Conservation (phyloP, 768 basidiomycete species). For the Naganishia vishniacii region DNA sequence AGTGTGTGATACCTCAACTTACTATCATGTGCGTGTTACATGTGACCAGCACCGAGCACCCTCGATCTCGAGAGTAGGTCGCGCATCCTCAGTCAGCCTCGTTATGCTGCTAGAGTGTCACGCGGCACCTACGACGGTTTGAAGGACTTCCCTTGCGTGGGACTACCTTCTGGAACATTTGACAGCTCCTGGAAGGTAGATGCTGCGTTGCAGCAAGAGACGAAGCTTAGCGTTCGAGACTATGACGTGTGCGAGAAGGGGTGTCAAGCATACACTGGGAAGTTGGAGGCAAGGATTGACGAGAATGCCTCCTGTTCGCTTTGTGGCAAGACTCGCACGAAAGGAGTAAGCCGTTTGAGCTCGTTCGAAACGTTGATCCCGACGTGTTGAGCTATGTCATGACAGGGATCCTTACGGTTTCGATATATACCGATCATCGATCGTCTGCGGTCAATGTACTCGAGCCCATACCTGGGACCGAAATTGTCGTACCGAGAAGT, state of each 20-base stretch:
- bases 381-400: not conserved
- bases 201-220: not conserved
- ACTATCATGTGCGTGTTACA: no score
- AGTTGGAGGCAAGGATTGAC: not conserved
- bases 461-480: not conserved
- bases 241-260: not conserved
- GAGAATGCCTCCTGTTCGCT: not conserved
- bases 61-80: no score
- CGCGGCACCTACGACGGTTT: not conserved
- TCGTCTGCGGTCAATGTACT: not conserved
- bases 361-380: not conserved
- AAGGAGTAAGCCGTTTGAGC: not conserved
- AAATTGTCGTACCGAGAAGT: not conserved
- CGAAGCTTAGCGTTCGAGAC: not conserved
- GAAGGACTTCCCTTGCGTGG: not conserved
- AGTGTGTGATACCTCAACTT: no score
- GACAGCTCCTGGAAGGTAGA: slow-evolving; percentile 2
- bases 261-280: not conserved
- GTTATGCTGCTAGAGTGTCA: not conserved
- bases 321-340: not conserved
- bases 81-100: not conserved
- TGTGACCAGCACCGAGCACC: no score
- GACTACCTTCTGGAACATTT: not conserved
- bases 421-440: slow-evolving; percentile 1
- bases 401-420: not conserved